phyloP scores from a whole-genome alignment of 2,329 filamentous ascomycete genomes.

The Phyllosticta paracitricarpa region DNA sequence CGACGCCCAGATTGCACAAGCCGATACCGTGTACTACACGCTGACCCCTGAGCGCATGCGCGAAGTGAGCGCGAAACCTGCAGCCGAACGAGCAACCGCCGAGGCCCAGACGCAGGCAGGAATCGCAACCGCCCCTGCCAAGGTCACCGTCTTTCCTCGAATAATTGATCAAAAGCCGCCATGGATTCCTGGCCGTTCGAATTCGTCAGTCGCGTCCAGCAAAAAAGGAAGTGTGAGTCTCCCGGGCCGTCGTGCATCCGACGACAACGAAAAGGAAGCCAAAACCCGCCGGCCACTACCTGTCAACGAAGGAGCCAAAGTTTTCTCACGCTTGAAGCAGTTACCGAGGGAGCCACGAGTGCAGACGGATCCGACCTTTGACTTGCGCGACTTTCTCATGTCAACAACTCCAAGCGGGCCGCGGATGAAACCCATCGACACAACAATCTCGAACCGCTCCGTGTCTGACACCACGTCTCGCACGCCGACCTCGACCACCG shows the following conservation, averaged over 20 bases:
- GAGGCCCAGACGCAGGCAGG: slow-evolving; percentile 1
- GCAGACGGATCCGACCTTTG: slow-evolving; percentile 60
- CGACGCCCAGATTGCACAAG: slow-evolving; percentile 36
- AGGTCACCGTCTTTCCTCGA: slow-evolving; percentile 21
- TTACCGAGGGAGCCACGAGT: slow-evolving; percentile 62
- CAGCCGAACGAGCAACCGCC: neutral
- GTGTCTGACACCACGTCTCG: neutral
- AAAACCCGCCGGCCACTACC: slow-evolving; percentile 4
- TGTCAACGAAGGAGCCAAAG: slow-evolving; percentile 5
- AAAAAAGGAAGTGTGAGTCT: neutral
- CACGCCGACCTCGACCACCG: neutral
- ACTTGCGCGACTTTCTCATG: slow-evolving; percentile 84
- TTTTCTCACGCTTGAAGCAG: slow-evolving; percentile 6
- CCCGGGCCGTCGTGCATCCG: neutral
- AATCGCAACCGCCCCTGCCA: neutral
- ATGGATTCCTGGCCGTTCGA: slow-evolving; percentile 14
- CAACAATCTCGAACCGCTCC: neutral
- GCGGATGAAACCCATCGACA: slow-evolving; percentile 5
- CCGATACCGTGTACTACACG: slow-evolving; percentile 42
- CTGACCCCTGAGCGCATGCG: slow-evolving; percentile 39
- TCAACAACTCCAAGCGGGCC: slow-evolving; percentile 54
- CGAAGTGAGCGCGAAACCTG: slow-evolving; percentile 27
- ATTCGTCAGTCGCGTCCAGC: neutral
- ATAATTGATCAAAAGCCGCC: slow-evolving; percentile 21
- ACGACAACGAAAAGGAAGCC: slow-evolving; percentile 3